Percentiles rank a stretch among this genome's conserved stretches.
These are phyloP conservation scores for Stagonosporopsis cucurbitacearum DNA, from an alignment of 2,329 filamentous ascomycete species.

Conservation along the genomic window DNA sequence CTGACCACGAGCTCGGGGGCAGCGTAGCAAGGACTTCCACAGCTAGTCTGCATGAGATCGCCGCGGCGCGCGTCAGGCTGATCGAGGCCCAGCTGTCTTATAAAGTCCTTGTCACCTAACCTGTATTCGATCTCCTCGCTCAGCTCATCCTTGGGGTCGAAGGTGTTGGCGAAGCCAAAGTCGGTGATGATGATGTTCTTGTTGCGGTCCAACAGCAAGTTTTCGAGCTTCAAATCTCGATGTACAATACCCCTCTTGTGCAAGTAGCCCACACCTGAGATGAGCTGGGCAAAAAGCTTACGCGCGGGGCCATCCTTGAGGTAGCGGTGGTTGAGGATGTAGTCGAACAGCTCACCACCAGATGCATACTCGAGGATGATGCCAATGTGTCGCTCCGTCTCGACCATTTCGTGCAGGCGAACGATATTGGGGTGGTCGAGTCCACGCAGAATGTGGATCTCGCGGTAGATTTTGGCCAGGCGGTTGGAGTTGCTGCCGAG, in stretches of 20 bases:
- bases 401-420: conserved; percentile 95
- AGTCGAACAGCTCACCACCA: conserved; percentile 96
- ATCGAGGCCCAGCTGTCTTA: conserved; percentile 86
- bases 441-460: conserved; percentile 87
- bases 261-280: conserved; percentile 95
- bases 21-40: conserved; percentile 96
- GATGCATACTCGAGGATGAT: conserved; percentile 99
- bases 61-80: conserved; percentile 78
- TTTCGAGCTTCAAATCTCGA: conserved; percentile 94
- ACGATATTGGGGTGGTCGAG: conserved; percentile 97
- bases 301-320: conserved; percentile 92
- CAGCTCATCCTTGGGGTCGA: conserved; percentile 86
- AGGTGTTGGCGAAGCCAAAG: conserved; percentile 98
- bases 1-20: conserved; percentile 96
- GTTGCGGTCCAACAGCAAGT: conserved; percentile 91
- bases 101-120: conserved; percentile 83
- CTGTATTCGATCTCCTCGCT: conserved; percentile 89
- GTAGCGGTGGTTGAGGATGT: conserved; percentile 96
- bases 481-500: conserved; percentile 87
- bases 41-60: conserved; percentile 98
- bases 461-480: conserved; percentile 94
- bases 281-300: conserved; percentile 89
- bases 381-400: conserved; percentile 95
- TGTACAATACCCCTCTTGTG: conserved; percentile 99
- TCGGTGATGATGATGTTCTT: conserved; percentile 99